Percentiles rank a stretch among this genome's conserved stretches.
phyloP scores from a whole-genome alignment of 371 early-diverging fungal species.

The Cokeromyces recurvatus region DNA sequence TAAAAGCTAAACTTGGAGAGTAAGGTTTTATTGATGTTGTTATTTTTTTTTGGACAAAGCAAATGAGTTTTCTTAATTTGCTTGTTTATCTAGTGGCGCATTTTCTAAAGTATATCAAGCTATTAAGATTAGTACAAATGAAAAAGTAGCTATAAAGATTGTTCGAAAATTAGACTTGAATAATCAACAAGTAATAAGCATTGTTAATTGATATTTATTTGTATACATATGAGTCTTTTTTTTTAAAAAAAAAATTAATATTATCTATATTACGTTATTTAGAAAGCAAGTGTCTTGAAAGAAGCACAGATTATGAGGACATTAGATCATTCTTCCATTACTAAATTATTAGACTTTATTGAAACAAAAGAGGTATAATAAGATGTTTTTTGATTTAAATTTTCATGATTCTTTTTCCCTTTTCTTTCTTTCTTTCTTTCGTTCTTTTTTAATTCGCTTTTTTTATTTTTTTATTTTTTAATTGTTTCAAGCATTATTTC shows the following conservation, averaged over 20 bases:
- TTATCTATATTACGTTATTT: background rate
- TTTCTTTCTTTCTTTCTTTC: too few relatives aligned
- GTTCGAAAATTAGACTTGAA: slow-evolving; percentile 61
- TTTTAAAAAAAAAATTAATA: background rate
- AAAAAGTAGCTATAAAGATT: slow-evolving; percentile 82
- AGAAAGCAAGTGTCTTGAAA: slow-evolving; percentile 78
- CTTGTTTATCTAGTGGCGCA: slow-evolving; percentile 59
- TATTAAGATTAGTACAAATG: slow-evolving; percentile 44
- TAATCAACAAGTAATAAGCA: slow-evolving; percentile 55
- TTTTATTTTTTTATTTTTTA: too few relatives aligned
- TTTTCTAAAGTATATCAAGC: slow-evolving; percentile 83
- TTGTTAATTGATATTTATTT: background rate
- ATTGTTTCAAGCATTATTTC: slow-evolving; percentile 26
- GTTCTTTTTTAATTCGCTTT: too few relatives aligned
- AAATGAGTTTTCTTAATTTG: too few relatives aligned
- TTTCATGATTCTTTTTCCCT: too few relatives aligned
- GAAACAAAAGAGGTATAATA: slow-evolving; percentile 57
- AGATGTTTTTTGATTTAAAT: too few relatives aligned
- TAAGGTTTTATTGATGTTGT: slow-evolving; percentile 24
- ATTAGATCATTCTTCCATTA: slow-evolving; percentile 76
- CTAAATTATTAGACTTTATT: slow-evolving; percentile 63
- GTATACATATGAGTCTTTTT: slow-evolving; percentile 3
- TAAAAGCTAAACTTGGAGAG: slow-evolving; percentile 65
- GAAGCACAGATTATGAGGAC: slow-evolving; percentile 85
- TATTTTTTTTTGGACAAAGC: too few relatives aligned